Base-by-base conservation (phyloP, 768 basidiomycete species). In the Ramaria rubella region DNA sequence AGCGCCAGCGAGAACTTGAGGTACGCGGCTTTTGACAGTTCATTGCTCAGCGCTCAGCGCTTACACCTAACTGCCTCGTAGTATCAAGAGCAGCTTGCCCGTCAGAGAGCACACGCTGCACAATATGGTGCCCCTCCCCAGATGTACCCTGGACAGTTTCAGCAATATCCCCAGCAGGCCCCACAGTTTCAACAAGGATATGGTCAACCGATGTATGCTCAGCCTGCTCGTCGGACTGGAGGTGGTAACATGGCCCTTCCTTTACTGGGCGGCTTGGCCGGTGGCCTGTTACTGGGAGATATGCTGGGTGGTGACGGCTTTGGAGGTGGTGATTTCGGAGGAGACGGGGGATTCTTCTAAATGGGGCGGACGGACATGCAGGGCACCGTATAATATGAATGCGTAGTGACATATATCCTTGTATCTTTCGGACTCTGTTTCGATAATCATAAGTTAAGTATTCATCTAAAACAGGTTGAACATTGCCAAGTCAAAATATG, bases 201-300 rank as follows among this genome's bases (percentile, higher is more conserved):
- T 17, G 59, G 57, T 70, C 51, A 53, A 38, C 38, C 38, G 24
- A n/a, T 56, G 49, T 58, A 58, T 31, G 31, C 23, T 23, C 58
- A 62, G 57, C 59, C 36, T 40, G 44, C 31, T 38, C 45, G 50
- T 9, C 24, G 57, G 2, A 23, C 42, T 38, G 61, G 63, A 27
- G 65, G 65, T 19, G 71, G 70, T n/a, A 60, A 63, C 17, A 68
- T 74, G 69, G 75, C 66, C 1, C 49, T 76, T 29, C 74, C 77
- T 0, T 59, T 80, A 15, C 60, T 75, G 19, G 79, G 76, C 2
- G 76, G 77, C 11, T 61, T 81, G 43, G 76, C 73, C 11, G 81
- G 80, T 2, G 81, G 79, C 4, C 61, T 81, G 30, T 61, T 81
- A 7, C 65, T 82, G 7, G 81, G 78, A 2, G 76, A 75, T 48